Evolutionary conservation across 1,284 basidiomycete species (phyloP).

Genomic region (Cutaneotrichosporon curvatum): DNA sequence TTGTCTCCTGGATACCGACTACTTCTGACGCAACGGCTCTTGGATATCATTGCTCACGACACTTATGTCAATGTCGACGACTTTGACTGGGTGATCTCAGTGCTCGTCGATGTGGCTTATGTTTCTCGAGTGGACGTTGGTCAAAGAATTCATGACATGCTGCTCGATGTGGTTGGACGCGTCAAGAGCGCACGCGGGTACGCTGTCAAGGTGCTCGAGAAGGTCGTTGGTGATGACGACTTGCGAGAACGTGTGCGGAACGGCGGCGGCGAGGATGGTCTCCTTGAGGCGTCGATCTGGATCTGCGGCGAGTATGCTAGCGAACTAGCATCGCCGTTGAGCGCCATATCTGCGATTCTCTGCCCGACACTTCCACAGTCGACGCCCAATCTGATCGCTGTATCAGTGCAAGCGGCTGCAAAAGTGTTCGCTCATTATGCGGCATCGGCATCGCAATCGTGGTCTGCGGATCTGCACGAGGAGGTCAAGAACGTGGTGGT

Average conservation of each 20-base stretch:
- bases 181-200: conserved; percentile 69
- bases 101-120: conserved; percentile 80
- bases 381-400: conserved; percentile 60
- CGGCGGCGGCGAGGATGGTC: conserved; percentile 61
- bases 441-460: conserved; percentile 62
- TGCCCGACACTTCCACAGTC: conserved; percentile 49
- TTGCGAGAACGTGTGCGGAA: conserved; percentile 54
- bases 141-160: conserved; percentile 63
- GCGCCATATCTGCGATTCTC: conserved; percentile 55
- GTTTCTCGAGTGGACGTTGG: conserved; percentile 73
- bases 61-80: conserved; percentile 82
- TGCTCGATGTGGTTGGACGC: conserved; percentile 79
- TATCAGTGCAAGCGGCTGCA: conserved; percentile 72
- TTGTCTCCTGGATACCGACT: conserved; percentile 71
- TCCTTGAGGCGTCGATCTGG: conserved; percentile 88
- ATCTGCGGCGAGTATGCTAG: conserved; percentile 84
- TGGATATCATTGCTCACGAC: conserved; percentile 72
- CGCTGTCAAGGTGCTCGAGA: conserved; percentile 72
- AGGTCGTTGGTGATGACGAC: conserved; percentile 67
- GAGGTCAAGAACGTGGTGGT: conserved; percentile 59
- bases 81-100: conserved; percentile 95
- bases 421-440: conserved; percentile 86
- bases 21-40: conserved; percentile 68
- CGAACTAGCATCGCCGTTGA: conserved; percentile 32
- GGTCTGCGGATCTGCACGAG: conserved; percentile 50